Base-by-base conservation (phyloP, 2,329 filamentous ascomycete genomes). In the Colletotrichum graminicola region DNA sequence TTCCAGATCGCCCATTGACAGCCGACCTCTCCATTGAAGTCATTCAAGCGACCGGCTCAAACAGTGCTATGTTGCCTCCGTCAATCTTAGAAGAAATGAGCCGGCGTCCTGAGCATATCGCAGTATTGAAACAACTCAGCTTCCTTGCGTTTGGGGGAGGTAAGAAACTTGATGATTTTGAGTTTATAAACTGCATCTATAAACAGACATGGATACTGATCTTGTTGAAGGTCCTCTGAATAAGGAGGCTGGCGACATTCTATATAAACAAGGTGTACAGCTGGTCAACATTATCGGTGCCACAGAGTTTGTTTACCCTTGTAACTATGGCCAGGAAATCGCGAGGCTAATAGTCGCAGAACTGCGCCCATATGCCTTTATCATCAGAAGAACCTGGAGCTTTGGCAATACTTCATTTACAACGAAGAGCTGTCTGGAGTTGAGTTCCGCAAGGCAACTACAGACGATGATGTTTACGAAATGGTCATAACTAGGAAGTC, bases 31-130 rank as follows among this genome's bases (percentile, higher is more conserved):
- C 79, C 1, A 34, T 78, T 0, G 78, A 82, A 14, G 78, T 77
- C 18, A 61, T 85, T 7, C 59, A 78, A 1, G 45, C 79, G 21
- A 72, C 75, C 3, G 71, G 76, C 0, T 74, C 76, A 0, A 75
- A 81, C 7, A 74, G 75, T 0, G 72, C 77, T 0, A 7, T 80
- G 11, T 66, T 83, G 11, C 77, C 83, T 2, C 84, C 84, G 0
- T 79, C 81, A 0, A 76, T 86, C 16, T 62, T 87, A 1, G 84
- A 85, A 55, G 84, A 86, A 1, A 78, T 87, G 73, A 51, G 80
- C 47, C 77, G 80, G n/a, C 76, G 71, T 4, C 75, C 79, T 0
- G 75, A 80, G 1, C 75, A 79, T 2, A 73, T 82, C 2, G 73
- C 76, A 2, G 60, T 74, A 0, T 71, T 87, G 12, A 68, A 68